Base-by-base conservation (phyloP, 805 yeast genomes). In the Pichia paraexigua region DNA sequence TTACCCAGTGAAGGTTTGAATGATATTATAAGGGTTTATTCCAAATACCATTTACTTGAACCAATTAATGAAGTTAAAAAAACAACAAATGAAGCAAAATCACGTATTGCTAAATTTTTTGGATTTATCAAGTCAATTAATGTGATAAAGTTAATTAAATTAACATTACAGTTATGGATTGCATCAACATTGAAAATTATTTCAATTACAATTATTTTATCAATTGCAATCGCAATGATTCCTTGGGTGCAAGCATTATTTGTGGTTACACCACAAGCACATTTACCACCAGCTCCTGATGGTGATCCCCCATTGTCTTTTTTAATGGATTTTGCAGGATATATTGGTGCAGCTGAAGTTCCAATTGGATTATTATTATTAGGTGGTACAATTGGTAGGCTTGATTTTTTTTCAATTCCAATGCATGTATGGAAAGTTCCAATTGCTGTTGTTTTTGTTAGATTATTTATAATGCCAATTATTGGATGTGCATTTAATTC, bases 311-410 rank as follows among this genome's bases (percentile, higher is more conserved):
- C 95, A 0, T 71, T 91, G 32, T 88, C 88, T 39, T 91, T 91
- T 57, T 50, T 91, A 7, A 85, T 91, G 80, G 96, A 92, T 63
- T 80, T 84, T 56, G 74, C 92, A 0, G 63, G 78, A 2, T 92
- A 91, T 63, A 71, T 92, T 8, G 96, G 96, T 0, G 80, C 80
- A 28, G 97, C 97, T 0, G 80, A 87, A 48, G 96, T 91, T 37
- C 97, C 97, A 0, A 66, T 88, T 52, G 98, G 97, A 0, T 71
- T 91, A 54, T 64, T 88, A 45, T 63, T 92, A 53, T 67, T 92
- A 30, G 98, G 98, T 2, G 96, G 92, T n/a, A 88, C 96, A 1
- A 80, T 91, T 43, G 85, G 96, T 0, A 71, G 97, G 47, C 73
- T 91, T 47, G 70, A 79, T 55, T 65, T 90, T 20, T 71, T 70